Evolutionary conservation across 2,329 filamentous ascomycete genomes (phyloP).

Genomic region (Anisogramma anomala): DNA sequence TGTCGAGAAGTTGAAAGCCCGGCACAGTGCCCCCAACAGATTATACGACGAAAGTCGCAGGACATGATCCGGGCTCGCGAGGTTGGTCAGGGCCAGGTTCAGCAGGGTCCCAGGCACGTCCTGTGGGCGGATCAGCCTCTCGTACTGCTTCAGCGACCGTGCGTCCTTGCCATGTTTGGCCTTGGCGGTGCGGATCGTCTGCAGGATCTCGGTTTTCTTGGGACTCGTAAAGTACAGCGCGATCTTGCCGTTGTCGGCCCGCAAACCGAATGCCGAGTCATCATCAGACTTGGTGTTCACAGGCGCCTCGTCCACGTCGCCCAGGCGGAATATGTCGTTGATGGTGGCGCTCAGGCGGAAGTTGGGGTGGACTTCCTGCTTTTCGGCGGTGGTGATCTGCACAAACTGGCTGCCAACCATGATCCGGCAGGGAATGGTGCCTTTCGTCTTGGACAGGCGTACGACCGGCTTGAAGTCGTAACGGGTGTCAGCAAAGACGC

Average conservation of each 20-base stretch:
- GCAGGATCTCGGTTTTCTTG: conserved; percentile 50
- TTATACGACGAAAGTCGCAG: conserved; percentile 57
- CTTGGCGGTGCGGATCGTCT: conserved; percentile 52
- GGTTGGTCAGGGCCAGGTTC: conserved; percentile 55
- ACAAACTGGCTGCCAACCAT: conserved; percentile 60
- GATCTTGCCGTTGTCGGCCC: conserved; percentile 58
- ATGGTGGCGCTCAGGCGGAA: conserved; percentile 51
- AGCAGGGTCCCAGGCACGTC: conserved; percentile 59
- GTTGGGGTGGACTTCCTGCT: conserved; percentile 54
- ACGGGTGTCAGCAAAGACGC: conserved; percentile 53
- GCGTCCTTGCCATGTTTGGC: conserved; percentile 53
- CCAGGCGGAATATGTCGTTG: conserved; percentile 58
- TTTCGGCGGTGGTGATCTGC: conserved; percentile 57
- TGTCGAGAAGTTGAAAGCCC: conserved; percentile 55
- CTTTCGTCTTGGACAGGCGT: conserved; percentile 54
- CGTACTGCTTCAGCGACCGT: conserved; percentile 47
- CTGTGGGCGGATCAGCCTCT: conserved; percentile 55
- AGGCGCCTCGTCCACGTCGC: conserved; percentile 56
- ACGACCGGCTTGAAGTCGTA: conserved; percentile 56
- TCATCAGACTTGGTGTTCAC: conserved; percentile 54
- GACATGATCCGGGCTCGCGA: conserved; percentile 49
- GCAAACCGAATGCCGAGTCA: conserved; percentile 54
- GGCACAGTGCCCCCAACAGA: conserved; percentile 52
- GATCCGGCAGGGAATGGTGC: conserved; percentile 58
- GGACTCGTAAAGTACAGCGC: conserved; percentile 62